Evolutionary conservation across 2,329 filamentous ascomycete species (phyloP).

Genomic region (Aureobasidium melanogenum): DNA sequence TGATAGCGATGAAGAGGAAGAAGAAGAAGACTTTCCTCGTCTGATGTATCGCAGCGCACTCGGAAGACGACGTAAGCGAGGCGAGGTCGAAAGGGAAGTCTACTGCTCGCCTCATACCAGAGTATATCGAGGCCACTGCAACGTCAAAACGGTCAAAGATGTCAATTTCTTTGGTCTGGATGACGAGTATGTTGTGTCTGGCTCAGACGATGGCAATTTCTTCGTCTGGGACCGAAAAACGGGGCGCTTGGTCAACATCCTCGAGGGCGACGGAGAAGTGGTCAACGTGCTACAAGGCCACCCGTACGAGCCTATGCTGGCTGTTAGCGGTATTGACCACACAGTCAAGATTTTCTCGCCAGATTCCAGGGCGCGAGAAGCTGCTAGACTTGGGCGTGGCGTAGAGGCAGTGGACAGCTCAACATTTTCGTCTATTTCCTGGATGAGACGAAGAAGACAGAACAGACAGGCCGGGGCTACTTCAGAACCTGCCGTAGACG

Average conservation of each 20-base stretch:
- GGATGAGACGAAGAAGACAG: slow-evolving; percentile 11
- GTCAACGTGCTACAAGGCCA: slow-evolving; percentile 62
- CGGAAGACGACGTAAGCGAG: slow-evolving; percentile 37
- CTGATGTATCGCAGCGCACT: slow-evolving; percentile 42
- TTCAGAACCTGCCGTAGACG: slow-evolving; percentile 21
- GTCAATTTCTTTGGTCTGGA: slow-evolving; percentile 59
- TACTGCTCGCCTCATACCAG: slow-evolving; percentile 49
- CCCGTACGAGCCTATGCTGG: slow-evolving; percentile 58
- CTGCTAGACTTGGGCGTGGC: slow-evolving; percentile 50
- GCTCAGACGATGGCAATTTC: slow-evolving; percentile 56
- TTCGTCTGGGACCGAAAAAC: slow-evolving; percentile 63
- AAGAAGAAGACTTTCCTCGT: slow-evolving; percentile 28
- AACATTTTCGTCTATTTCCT: slow-evolving; percentile 32
- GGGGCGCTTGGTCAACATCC: slow-evolving; percentile 51
- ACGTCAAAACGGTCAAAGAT: slow-evolving; percentile 59
- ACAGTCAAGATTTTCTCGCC: slow-evolving; percentile 62
- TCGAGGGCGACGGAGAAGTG: slow-evolving; percentile 59
- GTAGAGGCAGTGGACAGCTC: slow-evolving; percentile 41
- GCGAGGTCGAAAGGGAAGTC: slow-evolving; percentile 45
- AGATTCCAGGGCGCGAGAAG: slow-evolving; percentile 47
- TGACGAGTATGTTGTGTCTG: slow-evolving; percentile 61
- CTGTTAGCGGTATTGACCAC: slow-evolving; percentile 58
- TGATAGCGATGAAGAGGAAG: slow-evolving; percentile 21
- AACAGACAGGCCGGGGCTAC: slow-evolving; percentile 12
- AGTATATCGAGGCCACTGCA: slow-evolving; percentile 56